Base-by-base conservation (phyloP, 306 rosid species). In the Corylus avellana region DNA sequence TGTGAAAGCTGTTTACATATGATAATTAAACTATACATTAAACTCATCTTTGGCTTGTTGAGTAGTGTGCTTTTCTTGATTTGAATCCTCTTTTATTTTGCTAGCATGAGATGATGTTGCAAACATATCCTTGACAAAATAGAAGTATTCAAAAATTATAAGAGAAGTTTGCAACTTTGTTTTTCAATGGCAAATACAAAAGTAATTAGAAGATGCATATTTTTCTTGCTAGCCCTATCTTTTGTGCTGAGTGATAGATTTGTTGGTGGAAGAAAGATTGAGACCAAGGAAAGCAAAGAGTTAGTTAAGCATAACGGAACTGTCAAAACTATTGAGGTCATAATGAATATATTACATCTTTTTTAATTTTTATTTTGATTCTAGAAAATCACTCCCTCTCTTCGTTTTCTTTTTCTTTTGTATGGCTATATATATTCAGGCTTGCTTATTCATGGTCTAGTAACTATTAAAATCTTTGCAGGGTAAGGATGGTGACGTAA, bases 401-500 rank as follows among this genome's bases (percentile, higher is more conserved):
- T 11, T 48, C 11, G 1, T 37, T 3, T 16, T 29, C 3, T 32
- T 32, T 32, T 32, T 32, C 35, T 32, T 32, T 39, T 39, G 0
- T 5, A 4, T 39, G 6, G 44, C 44, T 4, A 39, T 39, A 39
- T 39, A 39, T 3, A 39, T 39, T 39, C 6, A 3, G 6, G 44
- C 6, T 39, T 39, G 6, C 44, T 39, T 39, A 39, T 39, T 5
- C 5, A 39, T 55, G 61, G 25, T 55, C 61, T 16, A 16, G 58
- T 4, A 39, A 39, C 25, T 22, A 22, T 39, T 39, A 5, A 25
- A 58, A 58, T 58, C 35, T 27, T 54, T 37, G 54, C 82, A 78
- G 74, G 74, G 59, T 44, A 56, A 83, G 1, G 72, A 35, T 27
- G 86, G 61, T 11, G 77, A 74, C 5, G 29, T 59, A 10, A 69